phyloP scores from a whole-genome alignment of 2,329 filamentous ascomycete species.

The Epichloe uncinata region DNA sequence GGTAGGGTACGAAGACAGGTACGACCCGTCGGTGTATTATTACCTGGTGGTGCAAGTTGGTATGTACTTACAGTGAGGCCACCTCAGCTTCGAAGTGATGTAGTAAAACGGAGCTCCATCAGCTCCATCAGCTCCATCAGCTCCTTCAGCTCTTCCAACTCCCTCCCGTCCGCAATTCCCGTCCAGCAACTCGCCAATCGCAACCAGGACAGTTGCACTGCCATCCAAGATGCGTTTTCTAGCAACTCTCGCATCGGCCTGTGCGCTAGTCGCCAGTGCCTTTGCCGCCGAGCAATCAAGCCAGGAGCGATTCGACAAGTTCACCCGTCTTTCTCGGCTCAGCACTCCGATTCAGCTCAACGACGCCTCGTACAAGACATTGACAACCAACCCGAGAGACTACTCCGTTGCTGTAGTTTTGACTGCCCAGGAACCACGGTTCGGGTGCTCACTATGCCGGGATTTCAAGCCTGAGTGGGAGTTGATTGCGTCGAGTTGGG shows the following conservation, averaged over 20 bases:
- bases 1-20: too few relatives aligned
- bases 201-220: constrained; percentile 4
- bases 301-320: constrained; percentile 55
- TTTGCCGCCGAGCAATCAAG: constrained; percentile 52
- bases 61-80: constrained; percentile 12
- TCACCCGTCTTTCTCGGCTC: constrained; percentile 52
- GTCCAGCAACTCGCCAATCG: constrained; percentile 4
- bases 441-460: constrained; percentile 72
- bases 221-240: constrained; percentile 53
- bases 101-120: constrained; percentile 9
- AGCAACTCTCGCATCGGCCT: constrained; percentile 46
- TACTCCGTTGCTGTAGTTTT: constrained; percentile 73
- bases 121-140: constrained; percentile 10
- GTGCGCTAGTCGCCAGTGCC: constrained; percentile 47
- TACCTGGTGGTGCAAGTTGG: too few relatives aligned
- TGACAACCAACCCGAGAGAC: constrained; percentile 68
- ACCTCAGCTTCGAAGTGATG: constrained; percentile 20
- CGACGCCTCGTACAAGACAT: constrained; percentile 59
- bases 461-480: constrained; percentile 96
- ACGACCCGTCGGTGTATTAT: too few relatives aligned
- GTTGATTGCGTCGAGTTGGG: constrained; percentile 73
- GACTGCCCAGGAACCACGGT: constrained; percentile 73
- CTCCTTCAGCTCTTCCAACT: constrained; percentile 6
- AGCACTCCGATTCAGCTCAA: constrained; percentile 62
- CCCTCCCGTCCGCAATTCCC: background rate